These are phyloP conservation scores for Chloris gayana DNA, from an alignment of 176 grass and related monocot genomes.

Conservation along the genomic window DNA sequence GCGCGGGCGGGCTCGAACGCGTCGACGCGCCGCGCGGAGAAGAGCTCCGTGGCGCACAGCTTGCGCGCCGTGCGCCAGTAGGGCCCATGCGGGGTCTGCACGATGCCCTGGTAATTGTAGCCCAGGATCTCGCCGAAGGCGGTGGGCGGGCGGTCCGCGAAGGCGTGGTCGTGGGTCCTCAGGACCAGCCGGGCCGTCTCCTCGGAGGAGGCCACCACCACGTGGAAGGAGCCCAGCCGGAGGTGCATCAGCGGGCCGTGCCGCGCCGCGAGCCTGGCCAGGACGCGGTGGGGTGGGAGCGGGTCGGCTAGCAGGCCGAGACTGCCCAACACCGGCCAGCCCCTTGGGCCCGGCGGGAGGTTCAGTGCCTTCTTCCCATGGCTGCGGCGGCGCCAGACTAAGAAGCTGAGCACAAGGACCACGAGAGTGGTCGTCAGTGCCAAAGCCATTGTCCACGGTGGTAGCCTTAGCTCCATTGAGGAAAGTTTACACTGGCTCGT, in stretches of 20 bases:
- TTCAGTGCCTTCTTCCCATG: slow-evolving; percentile 7
- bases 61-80: slow-evolving; percentile 64
- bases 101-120: slow-evolving; percentile 56
- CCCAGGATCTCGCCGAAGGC: slow-evolving; percentile 41
- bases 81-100: slow-evolving; percentile 56
- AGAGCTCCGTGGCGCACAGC: slow-evolving; percentile 67
- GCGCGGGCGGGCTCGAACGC: slow-evolving; percentile 47
- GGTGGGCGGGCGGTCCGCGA: slow-evolving; percentile 51
- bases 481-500: too few relatives aligned
- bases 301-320: slow-evolving; percentile 33
- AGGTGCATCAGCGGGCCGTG: slow-evolving; percentile 71
- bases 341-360: slow-evolving; percentile 59
- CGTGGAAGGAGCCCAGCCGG: slow-evolving; percentile 59
- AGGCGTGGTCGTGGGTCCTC: slow-evolving; percentile 59
- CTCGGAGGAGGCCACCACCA: slow-evolving; percentile 59
- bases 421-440: slow-evolving; percentile 13
- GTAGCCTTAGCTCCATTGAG: too few relatives aligned
- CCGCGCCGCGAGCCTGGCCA: slow-evolving; percentile 44
- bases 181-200: slow-evolving; percentile 55
- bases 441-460: background rate
- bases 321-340: slow-evolving; percentile 70
- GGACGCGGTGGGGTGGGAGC: slow-evolving; percentile 57
- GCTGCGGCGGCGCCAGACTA: background rate
- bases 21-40: slow-evolving; percentile 47
- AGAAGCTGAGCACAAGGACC: slow-evolving; percentile 15